Conservation (phyloP, 2,329 filamentous ascomycete species). For the Phialophora expanda region DNA sequence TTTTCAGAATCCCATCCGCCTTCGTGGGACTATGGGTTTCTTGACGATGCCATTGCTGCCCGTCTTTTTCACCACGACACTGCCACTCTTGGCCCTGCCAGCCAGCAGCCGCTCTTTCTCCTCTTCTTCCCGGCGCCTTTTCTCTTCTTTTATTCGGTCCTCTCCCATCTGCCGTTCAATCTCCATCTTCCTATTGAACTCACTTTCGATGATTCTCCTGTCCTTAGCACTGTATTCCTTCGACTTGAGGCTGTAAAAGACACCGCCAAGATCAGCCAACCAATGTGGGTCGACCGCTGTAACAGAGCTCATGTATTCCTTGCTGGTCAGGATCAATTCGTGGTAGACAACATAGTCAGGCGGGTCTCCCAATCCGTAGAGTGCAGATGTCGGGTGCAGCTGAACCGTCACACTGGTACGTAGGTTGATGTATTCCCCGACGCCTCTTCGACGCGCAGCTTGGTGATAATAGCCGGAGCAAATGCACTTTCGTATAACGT, state of each 20-base stretch:
- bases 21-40: constrained; percentile 37
- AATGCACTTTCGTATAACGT: constrained; percentile 92
- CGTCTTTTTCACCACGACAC: constrained; percentile 38
- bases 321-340: constrained; percentile 88
- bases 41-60: constrained; percentile 40
- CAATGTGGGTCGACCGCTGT: constrained; percentile 96
- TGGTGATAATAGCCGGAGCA: constrained; percentile 98
- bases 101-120: constrained; percentile 43
- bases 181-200: constrained; percentile 92
- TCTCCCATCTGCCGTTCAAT: constrained; percentile 91
- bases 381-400: constrained; percentile 88
- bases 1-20: constrained; percentile 38
- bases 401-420: constrained; percentile 93
- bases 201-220: constrained; percentile 83
- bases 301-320: constrained; percentile 98
- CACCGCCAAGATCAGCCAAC: constrained; percentile 93
- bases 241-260: constrained; percentile 97
- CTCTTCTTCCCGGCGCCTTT: constrained; percentile 53
- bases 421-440: constrained; percentile 96
- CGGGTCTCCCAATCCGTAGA: constrained; percentile 90
- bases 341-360: constrained; percentile 98
- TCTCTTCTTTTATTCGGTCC: constrained; percentile 81
- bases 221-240: constrained; percentile 91
- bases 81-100: constrained; percentile 31
- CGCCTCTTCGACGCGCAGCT: constrained; percentile 91